A percentile compares a stretch with the other conserved stretches of the same genome.
These are phyloP conservation scores for Galerina sulciceps DNA, from an alignment of 768 basidiomycete genomes.

Conservation along the genomic window DNA sequence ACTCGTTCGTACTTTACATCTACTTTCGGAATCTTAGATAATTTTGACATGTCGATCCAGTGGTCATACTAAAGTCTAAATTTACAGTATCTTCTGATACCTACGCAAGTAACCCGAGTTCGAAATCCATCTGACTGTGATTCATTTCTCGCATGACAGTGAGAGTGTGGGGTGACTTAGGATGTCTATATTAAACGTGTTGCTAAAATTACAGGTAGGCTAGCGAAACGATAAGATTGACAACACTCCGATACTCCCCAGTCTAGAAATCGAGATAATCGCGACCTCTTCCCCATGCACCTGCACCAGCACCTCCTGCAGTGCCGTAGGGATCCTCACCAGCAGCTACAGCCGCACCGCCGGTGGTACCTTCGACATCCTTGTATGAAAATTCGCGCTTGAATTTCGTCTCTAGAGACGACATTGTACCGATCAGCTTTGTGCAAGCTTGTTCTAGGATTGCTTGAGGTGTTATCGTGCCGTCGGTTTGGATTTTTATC, in stretches of 20 bases:
- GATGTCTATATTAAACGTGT: neutral
- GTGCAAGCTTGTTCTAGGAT: slow-evolving; percentile 85
- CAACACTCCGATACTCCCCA: neutral
- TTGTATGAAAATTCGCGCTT: slow-evolving; percentile 83
- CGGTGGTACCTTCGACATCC: slow-evolving; percentile 59
- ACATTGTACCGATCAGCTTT: slow-evolving; percentile 75
- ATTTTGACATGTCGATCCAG: neutral
- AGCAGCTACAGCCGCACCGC: slow-evolving; percentile 24
- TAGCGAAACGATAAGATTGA: slow-evolving; percentile 2
- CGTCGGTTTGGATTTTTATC: slow-evolving; percentile 96
- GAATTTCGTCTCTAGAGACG: slow-evolving; percentile 74
- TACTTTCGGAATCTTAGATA: neutral
- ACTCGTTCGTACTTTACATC: neutral
- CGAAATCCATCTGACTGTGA: neutral
- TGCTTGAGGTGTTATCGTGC: slow-evolving; percentile 77
- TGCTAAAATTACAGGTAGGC: slow-evolving; percentile 18
- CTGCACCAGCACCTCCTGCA: slow-evolving; percentile 23
- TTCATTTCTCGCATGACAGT: slow-evolving; percentile 3
- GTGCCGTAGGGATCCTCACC: slow-evolving; percentile 36
- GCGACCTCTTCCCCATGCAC: slow-evolving; percentile 48
- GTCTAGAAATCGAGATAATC: slow-evolving; percentile 61
- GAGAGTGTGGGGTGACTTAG: too few relatives aligned
- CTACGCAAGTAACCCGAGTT: neutral
- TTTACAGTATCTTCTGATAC: too few relatives aligned
- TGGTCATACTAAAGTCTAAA: too few relatives aligned